Evolutionary conservation across 352 stramenopile species (phyloP).

Genomic region (Globisporangium acanthophoron): DNA sequence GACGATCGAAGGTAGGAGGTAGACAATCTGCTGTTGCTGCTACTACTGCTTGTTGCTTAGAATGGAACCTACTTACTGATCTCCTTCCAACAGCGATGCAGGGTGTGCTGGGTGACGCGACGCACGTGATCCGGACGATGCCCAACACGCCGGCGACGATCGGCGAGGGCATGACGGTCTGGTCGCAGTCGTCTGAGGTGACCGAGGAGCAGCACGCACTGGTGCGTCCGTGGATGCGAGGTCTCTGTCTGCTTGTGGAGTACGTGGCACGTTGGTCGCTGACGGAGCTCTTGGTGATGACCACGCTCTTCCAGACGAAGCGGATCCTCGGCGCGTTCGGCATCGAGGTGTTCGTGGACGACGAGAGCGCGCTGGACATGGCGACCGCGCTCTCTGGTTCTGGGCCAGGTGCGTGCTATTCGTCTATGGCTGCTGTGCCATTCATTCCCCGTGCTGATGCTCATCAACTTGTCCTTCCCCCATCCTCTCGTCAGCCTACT

Average conservation of each 20-base stretch:
- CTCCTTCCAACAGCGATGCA: conserved; percentile 31
- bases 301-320: conserved; percentile 40
- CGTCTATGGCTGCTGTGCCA: no score
- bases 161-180: conserved; percentile 93
- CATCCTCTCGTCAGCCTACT: conserved; percentile 68
- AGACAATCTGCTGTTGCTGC: no score
- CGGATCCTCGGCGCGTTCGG: conserved; percentile 89
- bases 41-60: not conserved
- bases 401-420: conserved; percentile 55
- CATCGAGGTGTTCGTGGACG: conserved; percentile 90
- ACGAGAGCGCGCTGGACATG: conserved; percentile 95
- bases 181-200: conserved; percentile 76
- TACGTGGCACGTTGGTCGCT: conserved; percentile 7
- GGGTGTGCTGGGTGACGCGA: conserved; percentile 43
- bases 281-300: not conserved
- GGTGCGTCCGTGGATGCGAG: conserved; percentile 13
- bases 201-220: conserved; percentile 68
- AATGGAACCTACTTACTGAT: not conserved
- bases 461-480: no score
- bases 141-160: conserved; percentile 96
- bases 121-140: conserved; percentile 91
- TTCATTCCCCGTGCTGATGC: no score
- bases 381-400: conserved; percentile 91
- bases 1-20: conserved; percentile 51
- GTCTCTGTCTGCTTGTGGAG: not conserved